These are phyloP conservation scores for Fusarium protoensiforme DNA, from an alignment of 2,329 filamentous ascomycete species.

Conservation along the genomic window DNA sequence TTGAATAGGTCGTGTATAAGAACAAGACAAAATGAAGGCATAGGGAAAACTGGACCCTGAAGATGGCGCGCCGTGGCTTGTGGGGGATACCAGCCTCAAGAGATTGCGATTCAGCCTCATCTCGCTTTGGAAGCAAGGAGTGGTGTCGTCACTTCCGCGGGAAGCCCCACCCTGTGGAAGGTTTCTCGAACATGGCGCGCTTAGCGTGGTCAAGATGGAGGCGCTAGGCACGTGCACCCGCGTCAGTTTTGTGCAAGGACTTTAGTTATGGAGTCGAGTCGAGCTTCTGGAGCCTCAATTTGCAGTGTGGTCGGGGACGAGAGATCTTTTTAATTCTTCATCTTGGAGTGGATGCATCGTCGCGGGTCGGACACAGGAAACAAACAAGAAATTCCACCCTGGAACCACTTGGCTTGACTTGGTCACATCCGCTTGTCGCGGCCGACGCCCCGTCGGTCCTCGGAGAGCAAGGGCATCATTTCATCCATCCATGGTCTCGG, in stretches of 20 bases:
- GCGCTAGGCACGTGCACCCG: constrained; percentile 37
- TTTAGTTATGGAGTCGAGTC: not conserved
- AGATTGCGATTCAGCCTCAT: constrained; percentile 39
- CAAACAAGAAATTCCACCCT: constrained; percentile 31
- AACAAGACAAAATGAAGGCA: constrained; percentile 23
- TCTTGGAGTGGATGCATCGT: constrained; percentile 33
- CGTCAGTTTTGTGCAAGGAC: constrained; percentile 41
- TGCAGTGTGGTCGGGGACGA: constrained; percentile 42
- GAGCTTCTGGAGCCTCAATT: constrained; percentile 27
- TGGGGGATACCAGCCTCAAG: constrained; percentile 32
- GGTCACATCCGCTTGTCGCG: constrained; percentile 15
- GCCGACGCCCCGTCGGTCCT: constrained; percentile 22
- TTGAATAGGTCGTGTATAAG: not conserved
- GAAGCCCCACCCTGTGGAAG: constrained; percentile 35
- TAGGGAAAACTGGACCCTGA: constrained; percentile 32
- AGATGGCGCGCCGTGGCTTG: constrained; percentile 18
- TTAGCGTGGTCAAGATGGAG: constrained; percentile 15
- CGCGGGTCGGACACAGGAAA: constrained; percentile 31
- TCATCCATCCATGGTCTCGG: not conserved
- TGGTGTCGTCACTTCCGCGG: constrained; percentile 34
- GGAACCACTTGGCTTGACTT: constrained; percentile 31
- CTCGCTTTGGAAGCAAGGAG: constrained; percentile 19
- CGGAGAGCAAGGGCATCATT: constrained; percentile 29
- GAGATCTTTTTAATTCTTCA: not conserved
- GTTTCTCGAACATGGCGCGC: constrained; percentile 40